phyloP scores from a whole-genome alignment of 2,329 filamentous ascomycete genomes.

The Aureobasidium sp. region DNA sequence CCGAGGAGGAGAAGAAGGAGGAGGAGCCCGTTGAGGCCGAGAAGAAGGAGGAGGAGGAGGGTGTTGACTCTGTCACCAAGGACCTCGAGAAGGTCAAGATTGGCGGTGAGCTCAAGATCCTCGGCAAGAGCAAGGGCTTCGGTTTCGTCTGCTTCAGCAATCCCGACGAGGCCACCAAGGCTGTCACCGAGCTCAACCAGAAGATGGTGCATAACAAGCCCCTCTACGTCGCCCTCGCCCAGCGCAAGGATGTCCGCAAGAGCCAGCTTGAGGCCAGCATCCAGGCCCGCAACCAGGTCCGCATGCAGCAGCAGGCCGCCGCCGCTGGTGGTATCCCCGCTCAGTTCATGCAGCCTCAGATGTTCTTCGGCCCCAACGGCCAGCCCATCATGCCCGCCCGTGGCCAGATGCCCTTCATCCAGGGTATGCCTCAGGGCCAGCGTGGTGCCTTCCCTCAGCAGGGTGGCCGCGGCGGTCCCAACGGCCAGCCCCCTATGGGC shows the following conservation, averaged over 20 bases:
- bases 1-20: slow-evolving; percentile 47
- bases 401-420: slow-evolving; percentile 56
- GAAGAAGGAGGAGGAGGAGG: slow-evolving; percentile 42
- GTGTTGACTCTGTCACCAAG: slow-evolving; percentile 40
- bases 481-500: slow-evolving; percentile 72
- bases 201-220: slow-evolving; percentile 97
- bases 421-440: slow-evolving; percentile 60
- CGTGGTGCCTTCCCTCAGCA: slow-evolving; percentile 83
- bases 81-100: slow-evolving; percentile 48
- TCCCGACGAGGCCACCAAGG: slow-evolving; percentile 97
- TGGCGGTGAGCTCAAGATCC: slow-evolving; percentile 55
- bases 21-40: slow-evolving; percentile 51
- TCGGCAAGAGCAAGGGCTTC: slow-evolving; percentile 99
- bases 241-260: slow-evolving; percentile 99
- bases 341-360: slow-evolving; percentile 69
- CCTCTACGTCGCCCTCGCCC: slow-evolving; percentile 92
- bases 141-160: slow-evolving; percentile 99
- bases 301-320: slow-evolving; percentile 94
- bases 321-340: slow-evolving; percentile 74
- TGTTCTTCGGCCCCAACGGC: slow-evolving; percentile 81
- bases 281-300: slow-evolving; percentile 95
- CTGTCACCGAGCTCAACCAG: slow-evolving; percentile 99
- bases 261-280: slow-evolving; percentile 98
- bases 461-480: slow-evolving; percentile 75
- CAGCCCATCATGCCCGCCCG: slow-evolving; percentile 58